Evolutionary conservation across 345 rosid genomes (phyloP).

Genomic region (Firmiana major): DNA sequence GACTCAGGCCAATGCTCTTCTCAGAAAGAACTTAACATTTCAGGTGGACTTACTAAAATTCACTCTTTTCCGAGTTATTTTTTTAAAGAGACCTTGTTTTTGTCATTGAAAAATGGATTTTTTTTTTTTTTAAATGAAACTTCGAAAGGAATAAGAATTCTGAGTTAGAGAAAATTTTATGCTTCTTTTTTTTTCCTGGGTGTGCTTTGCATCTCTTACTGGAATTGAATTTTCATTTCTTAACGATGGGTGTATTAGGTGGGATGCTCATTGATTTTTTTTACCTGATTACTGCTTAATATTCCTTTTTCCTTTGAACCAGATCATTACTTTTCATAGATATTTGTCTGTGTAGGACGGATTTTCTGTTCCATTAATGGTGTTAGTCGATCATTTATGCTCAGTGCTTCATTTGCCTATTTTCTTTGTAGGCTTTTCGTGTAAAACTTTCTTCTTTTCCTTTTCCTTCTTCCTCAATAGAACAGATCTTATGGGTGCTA

Average conservation of each 20-base stretch:
- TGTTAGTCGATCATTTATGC: background rate
- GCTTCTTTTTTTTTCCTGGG: background rate
- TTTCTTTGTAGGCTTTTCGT: background rate
- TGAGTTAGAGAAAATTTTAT: background rate
- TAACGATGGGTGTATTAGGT: background rate
- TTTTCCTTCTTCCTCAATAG: background rate
- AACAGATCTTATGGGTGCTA: background rate
- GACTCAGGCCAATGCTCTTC: conserved; percentile 72
- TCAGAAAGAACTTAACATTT: conserved; percentile 73
- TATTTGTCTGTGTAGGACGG: background rate
- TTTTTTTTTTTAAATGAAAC: background rate
- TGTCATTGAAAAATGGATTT: background rate
- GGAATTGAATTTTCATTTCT: background rate
- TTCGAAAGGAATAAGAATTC: background rate
- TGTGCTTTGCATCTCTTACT: background rate
- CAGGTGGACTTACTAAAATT: conserved; percentile 46
- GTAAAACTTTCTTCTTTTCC: background rate
- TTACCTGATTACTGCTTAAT: background rate
- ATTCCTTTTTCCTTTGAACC: background rate
- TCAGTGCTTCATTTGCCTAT: background rate
- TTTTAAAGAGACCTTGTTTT: background rate
- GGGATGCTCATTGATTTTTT: background rate
- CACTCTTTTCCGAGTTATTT: background rate
- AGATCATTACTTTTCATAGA: background rate
- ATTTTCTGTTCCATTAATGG: background rate